phyloP scores from a whole-genome alignment of 129 eudicot genomes.

The Lactuca sativa region DNA sequence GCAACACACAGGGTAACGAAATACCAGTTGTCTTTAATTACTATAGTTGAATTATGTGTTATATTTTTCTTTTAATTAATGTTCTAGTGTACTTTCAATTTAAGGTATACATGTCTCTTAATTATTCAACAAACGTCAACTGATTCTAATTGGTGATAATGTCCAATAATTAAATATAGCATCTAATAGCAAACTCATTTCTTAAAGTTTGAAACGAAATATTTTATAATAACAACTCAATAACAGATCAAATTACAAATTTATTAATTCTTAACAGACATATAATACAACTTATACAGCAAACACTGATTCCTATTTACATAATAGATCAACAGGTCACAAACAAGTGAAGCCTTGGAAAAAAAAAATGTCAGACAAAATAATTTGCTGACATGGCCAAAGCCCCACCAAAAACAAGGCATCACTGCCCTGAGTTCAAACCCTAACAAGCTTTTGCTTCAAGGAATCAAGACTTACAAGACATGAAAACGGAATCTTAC shows the following conservation, averaged over 20 bases:
- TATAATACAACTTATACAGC: slow-evolving; percentile 20
- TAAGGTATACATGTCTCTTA: too few relatives aligned
- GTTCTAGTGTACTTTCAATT: too few relatives aligned
- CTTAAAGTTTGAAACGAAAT: too few relatives aligned
- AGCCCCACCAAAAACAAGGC: slow-evolving; percentile 55
- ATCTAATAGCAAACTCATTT: too few relatives aligned
- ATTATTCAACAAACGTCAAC: too few relatives aligned
- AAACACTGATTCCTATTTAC: slow-evolving; percentile 28
- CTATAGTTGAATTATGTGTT: too few relatives aligned
- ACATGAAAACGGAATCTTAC: slow-evolving; percentile 25
- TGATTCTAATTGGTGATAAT: too few relatives aligned
- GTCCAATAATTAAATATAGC: too few relatives aligned
- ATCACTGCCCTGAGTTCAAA: slow-evolving; percentile 27
- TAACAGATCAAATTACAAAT: not conserved
- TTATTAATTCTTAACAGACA: slow-evolving; percentile 27
- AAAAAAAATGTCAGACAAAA: slow-evolving; percentile 55
- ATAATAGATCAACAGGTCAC: slow-evolving; percentile 35
- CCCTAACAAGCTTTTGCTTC: slow-evolving; percentile 16
- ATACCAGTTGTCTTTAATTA: too few relatives aligned
- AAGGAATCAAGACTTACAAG: slow-evolving; percentile 26
- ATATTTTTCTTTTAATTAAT: too few relatives aligned
- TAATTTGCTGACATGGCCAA: slow-evolving; percentile 50
- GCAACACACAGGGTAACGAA: too few relatives aligned
- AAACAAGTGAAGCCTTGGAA: slow-evolving; percentile 49
- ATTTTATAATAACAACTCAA: too few relatives aligned